A percentile compares a stretch with the other conserved stretches of the same genome.
These are phyloP conservation scores for Solanum appendiculatum DNA, from an alignment of 257 asterid genomes.

Conservation along the genomic window DNA sequence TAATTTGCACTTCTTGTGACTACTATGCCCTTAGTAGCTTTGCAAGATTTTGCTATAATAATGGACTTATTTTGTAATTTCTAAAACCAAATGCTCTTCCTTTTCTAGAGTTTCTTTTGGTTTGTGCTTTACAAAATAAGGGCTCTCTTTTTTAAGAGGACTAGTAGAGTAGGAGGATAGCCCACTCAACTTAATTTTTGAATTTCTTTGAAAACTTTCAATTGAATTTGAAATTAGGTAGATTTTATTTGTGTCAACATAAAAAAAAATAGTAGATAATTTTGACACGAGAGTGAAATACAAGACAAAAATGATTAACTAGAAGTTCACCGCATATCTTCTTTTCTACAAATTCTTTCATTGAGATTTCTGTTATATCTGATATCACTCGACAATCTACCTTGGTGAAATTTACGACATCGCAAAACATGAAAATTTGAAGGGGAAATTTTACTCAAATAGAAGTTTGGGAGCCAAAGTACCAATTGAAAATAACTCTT, in stretches of 20 bases:
- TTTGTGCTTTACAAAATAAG: neutral
- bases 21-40: neutral
- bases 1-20: neutral
- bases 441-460: neutral
- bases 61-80: neutral
- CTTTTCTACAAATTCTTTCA: neutral
- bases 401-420: neutral
- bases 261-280: neutral
- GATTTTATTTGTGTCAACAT: neutral
- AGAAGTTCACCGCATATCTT: neutral
- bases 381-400: neutral
- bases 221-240: neutral
- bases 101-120: neutral
- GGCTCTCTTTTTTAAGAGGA: neutral
- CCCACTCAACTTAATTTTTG: neutral
- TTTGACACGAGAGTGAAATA: neutral
- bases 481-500: neutral
- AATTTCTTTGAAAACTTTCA: neutral
- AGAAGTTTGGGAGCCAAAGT: neutral
- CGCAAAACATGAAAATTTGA: neutral
- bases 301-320: neutral
- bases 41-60: neutral
- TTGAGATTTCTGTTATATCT: neutral
- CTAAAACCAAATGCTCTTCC: constrained; percentile 5
- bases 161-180: neutral